These are phyloP conservation scores for Nemania sp. DNA, from an alignment of 2,329 filamentous ascomycete species.

Conservation along the genomic window DNA sequence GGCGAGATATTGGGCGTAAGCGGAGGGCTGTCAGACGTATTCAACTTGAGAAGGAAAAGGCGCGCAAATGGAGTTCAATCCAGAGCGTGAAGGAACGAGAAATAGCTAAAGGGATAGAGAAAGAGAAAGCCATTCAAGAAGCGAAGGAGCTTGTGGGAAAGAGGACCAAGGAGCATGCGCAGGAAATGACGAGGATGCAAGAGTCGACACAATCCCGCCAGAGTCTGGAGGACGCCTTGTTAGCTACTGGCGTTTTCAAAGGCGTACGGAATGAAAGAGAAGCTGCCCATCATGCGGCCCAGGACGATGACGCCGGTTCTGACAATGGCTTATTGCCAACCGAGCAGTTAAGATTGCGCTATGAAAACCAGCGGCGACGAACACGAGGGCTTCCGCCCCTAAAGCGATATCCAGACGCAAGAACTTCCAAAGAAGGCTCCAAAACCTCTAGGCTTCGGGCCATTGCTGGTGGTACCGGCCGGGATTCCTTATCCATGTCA, in stretches of 20 bases:
- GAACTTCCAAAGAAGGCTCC: conserved; percentile 35
- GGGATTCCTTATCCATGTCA: conserved; percentile 39
- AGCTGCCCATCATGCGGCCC: conserved; percentile 34
- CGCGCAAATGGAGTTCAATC: conserved; percentile 49
- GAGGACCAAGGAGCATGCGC: conserved; percentile 29
- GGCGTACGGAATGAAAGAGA: conserved; percentile 37
- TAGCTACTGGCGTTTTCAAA: conserved; percentile 38
- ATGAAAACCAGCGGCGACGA: conserved; percentile 39
- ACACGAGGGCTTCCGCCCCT: conserved; percentile 37
- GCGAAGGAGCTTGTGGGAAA: conserved; percentile 34
- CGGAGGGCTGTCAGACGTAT: conserved; percentile 56
- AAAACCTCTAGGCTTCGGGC: conserved; percentile 41
- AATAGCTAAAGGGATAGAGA: conserved; percentile 28
- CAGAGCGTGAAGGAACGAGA: conserved; percentile 37
- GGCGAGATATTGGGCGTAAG: conserved; percentile 55
- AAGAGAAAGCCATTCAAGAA: conserved; percentile 30
- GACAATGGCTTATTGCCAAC: conserved; percentile 24
- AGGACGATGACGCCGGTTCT: conserved; percentile 24
- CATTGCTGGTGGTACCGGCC: conserved; percentile 30
- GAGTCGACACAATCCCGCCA: conserved; percentile 29
- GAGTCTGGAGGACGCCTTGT: conserved; percentile 37
- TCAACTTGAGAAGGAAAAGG: conserved; percentile 55
- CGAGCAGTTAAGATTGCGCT: conserved; percentile 33
- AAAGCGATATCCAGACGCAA: conserved; percentile 34
- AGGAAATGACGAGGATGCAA: conserved; percentile 27